Base-by-base conservation (phyloP, 345 rosid genomes). In the Xanthoceras sorbifolium region DNA sequence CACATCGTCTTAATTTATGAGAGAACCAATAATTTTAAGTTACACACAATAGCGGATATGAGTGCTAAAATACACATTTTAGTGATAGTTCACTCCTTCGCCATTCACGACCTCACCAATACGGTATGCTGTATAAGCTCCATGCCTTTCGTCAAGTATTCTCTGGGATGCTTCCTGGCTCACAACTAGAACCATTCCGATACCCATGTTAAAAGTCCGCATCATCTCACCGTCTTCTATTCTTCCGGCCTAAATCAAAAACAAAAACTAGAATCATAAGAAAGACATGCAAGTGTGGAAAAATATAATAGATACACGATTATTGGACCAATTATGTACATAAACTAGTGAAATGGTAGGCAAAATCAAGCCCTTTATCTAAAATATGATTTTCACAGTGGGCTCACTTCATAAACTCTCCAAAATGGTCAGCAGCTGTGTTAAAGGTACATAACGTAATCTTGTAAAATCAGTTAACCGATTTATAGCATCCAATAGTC, bases 181-280 rank as follows among this genome's bases (percentile, higher is more conserved):
- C 65, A 88, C 87, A 15, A 90, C 88, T 28, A 96, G 72, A 25
- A 93, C 98, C 99, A 96, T 91, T 72, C 98, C 98, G 40, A 93
- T 89, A 25, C 99, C 99, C 93, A 91, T 81, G 84, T 96, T 93
- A 76, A 93, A 96, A 20, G 97, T 93, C 66, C 97, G 86, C 64
- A 90, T 85, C 98, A 96, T 96, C 89, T 92, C 98, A 23, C 84
- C 76, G 65, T 92, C 94, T 81, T 92, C 95, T 74, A 96, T 89
- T 10, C 66, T 84, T 72, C 99, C 99, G 40, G 86, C 87, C 99
- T 92, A 79, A 48, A 72, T 31, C 10, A 60, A 52, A 3, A 17
- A 76, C 14, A 55, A 42, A 55, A 59, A 11, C 34, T 14, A 23
- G 25, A 66, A 29, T 26, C 18, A 38, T 23, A 20, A 63, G 38